Conservation (phyloP, 768 basidiomycete genomes). For the Chalciporus sphaerocephalus region DNA sequence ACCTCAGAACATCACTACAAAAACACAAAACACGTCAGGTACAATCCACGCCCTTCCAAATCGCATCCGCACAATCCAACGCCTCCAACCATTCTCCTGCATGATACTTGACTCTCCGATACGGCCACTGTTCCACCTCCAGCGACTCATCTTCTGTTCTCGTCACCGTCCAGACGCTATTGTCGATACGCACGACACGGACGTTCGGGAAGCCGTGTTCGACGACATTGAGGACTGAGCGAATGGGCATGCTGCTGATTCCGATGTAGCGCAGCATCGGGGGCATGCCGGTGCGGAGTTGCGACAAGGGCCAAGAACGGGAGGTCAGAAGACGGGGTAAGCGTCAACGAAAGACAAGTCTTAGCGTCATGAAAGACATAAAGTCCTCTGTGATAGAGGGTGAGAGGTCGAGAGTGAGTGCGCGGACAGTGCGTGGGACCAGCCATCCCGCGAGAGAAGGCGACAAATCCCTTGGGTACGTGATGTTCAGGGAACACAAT, state of each 20-base stretch:
- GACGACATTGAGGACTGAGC: slow-evolving; percentile 40
- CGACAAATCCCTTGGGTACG: slow-evolving; percentile 60
- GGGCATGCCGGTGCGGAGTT: slow-evolving; percentile 57
- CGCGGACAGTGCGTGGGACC: slow-evolving; percentile 50
- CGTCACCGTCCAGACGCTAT: slow-evolving; percentile 52
- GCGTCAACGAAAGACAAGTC: slow-evolving; percentile 3
- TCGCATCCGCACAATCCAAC: slow-evolving; percentile 57
- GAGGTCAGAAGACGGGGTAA: background rate
- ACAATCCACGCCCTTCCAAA: slow-evolving; percentile 25
- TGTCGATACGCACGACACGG: slow-evolving; percentile 50
- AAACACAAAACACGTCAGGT: slow-evolving; percentile 15
- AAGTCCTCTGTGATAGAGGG: slow-evolving; percentile 39
- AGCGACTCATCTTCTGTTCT: slow-evolving; percentile 28
- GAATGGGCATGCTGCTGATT: slow-evolving; percentile 46
- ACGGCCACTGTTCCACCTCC: slow-evolving; percentile 56
- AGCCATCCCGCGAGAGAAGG: slow-evolving; percentile 65
- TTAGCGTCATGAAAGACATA: slow-evolving; percentile 39
- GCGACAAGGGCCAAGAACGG: slow-evolving; percentile 33
- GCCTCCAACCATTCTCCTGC: slow-evolving; percentile 62
- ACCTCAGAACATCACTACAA: too few relatives aligned
- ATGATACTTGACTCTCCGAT: slow-evolving; percentile 47
- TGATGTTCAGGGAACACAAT: slow-evolving; percentile 53
- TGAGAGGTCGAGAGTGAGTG: slow-evolving; percentile 42
- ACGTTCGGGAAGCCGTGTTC: slow-evolving; percentile 62
- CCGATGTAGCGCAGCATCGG: slow-evolving; percentile 50